Conservation (phyloP, 2,329 filamentous ascomycete species). For the Coniochaeta sp. region DNA sequence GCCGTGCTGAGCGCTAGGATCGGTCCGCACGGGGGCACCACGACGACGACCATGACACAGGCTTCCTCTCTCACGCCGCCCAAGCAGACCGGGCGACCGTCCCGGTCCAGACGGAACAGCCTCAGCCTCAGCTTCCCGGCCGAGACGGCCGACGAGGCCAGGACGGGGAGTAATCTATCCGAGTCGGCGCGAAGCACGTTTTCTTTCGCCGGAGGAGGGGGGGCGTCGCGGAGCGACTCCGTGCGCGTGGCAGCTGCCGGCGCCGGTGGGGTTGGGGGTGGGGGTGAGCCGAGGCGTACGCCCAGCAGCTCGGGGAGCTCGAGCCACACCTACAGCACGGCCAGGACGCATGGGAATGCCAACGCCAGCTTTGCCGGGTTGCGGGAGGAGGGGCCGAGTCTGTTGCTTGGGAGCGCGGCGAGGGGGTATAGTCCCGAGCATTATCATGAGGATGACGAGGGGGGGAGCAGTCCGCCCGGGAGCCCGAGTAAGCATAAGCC, state of each 20-base stretch:
- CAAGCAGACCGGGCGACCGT: not conserved
- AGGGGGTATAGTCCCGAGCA: constrained; percentile 13
- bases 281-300: constrained; percentile 17
- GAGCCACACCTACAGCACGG: constrained; percentile 41
- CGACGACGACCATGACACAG: constrained; percentile 8
- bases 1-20: constrained; percentile 39
- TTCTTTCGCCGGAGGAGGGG: constrained; percentile 13
- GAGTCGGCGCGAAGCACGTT: constrained; percentile 48
- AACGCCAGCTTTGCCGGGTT: constrained; percentile 36
- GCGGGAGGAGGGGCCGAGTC: constrained; percentile 43
- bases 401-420: constrained; percentile 28
- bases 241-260: constrained; percentile 9
- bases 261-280: not conserved
- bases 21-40: constrained; percentile 20
- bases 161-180: constrained; percentile 49
- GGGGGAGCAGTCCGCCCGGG: constrained; percentile 32
- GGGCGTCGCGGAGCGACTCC: constrained; percentile 20
- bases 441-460: constrained; percentile 20
- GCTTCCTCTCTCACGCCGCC: constrained; percentile 5
- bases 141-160: constrained; percentile 31
- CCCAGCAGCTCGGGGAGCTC: constrained; percentile 33
- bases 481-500: constrained; percentile 52
- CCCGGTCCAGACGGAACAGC: constrained; percentile 2
- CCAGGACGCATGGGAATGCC: constrained; percentile 22
- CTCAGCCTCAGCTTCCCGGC: not conserved